Evolutionary conservation across 495 filamentous ascomycete species (phyloP), one percentile per base, ranked within the genome.

Genomic region (Pyrenula aspistea): DNA sequence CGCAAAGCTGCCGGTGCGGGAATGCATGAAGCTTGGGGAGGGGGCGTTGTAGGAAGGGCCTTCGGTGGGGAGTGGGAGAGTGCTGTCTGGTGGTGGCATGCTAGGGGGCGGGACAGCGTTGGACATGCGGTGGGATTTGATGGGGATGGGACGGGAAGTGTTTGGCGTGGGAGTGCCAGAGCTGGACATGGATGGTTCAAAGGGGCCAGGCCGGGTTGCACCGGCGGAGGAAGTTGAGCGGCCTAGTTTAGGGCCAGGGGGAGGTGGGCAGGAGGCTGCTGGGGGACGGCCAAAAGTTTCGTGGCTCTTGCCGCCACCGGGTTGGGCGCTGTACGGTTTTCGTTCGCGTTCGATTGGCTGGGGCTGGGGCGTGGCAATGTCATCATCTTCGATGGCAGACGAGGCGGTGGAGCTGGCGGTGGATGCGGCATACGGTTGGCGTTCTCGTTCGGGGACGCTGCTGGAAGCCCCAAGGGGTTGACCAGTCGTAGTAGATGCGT

Each of bases 321-420:
- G 78, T 21, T 76, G 70, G 0, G 75, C 77, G 10, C 61, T 68
- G 61, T 86, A 86, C 0, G 83, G 83, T 53, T 85, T 83, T 55
- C 83, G 71, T 59, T 84, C 79, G 3, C 83, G 78, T 62, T 86
- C 83, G 23, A 84, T 76, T 0, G 78, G 76, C 1, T 72, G 68
- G 8, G 76, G 61, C 1, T 71, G 63, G n/a, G 68, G 67, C 10
- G 62, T 58, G 12, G 57, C 56, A 0, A 75, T 72, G 24, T 80
- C 75, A 21, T 72, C 73, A 25, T 78, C 72, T 24, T 80, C 78
- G 12, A 78, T 60, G 1, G 70, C 66, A 15, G 4, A 8, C 8
- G 31, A 42, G 31, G 31, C 15, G 31, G 31, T 15, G 2, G 68
- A 66, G 0, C 72, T 66, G 3, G 73, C 62, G 2, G 66, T 59